phyloP scores from a whole-genome alignment of 169 alveolate species.

The Amoebophrya sp. region DNA sequence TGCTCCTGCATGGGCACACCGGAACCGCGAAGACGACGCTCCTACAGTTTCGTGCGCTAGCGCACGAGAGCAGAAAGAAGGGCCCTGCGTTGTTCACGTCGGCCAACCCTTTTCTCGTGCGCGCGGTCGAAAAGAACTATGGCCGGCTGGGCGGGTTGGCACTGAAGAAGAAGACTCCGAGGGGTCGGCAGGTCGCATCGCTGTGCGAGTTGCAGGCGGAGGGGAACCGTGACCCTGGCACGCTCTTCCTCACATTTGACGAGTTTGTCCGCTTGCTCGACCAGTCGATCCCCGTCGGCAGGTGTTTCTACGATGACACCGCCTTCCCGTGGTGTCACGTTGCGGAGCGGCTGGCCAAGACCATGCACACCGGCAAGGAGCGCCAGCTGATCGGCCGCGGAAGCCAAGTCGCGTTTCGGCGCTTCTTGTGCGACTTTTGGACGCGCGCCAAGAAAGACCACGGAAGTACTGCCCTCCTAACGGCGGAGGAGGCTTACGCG shows the following conservation, averaged over 20 bases:
- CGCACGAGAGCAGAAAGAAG: not conserved
- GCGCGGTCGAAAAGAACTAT: not conserved
- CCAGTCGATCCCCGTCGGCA: not conserved
- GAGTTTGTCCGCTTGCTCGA: not conserved
- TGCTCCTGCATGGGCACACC: not conserved
- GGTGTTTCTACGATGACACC: not conserved
- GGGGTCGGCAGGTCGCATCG: not conserved
- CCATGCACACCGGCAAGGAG: not conserved
- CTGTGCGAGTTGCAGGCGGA: not conserved
- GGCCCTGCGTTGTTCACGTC: not conserved
- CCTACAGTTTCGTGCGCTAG: not conserved
- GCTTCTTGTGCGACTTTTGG: no score
- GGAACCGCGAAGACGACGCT: not conserved
- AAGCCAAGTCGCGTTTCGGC: not conserved
- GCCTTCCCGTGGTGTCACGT: not conserved
- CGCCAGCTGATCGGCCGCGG: not conserved
- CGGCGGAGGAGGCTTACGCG: not conserved
- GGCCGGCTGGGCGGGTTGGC: not conserved
- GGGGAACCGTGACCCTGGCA: not conserved
- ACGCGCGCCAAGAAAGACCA: no score
- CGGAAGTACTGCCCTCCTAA: not conserved
- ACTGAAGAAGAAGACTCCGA: not conserved
- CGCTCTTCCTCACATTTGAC: not conserved
- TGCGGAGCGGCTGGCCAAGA: not conserved
- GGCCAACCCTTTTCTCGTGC: not conserved